Evolutionary conservation across 345 rosid species (phyloP).

Genomic region (Citrus unshiu): DNA sequence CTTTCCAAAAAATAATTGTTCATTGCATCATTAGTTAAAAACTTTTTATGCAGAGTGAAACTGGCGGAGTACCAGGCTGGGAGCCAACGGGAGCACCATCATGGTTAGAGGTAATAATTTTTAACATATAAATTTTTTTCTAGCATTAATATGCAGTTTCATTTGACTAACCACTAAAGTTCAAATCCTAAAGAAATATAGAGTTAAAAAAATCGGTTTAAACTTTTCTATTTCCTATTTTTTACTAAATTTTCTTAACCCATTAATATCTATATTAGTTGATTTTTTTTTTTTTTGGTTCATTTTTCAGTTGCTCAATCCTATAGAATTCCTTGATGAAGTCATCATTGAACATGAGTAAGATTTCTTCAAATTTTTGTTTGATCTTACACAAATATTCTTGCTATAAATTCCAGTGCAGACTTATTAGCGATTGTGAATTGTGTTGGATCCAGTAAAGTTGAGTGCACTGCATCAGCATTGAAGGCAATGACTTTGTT

Average conservation of each 20-base stretch:
- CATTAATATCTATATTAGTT: no score
- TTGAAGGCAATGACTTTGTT: not conserved
- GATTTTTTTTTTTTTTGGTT: not conserved
- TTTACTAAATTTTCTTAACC: no score
- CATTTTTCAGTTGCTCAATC: not conserved
- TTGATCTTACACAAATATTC: not conserved
- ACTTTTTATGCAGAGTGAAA: slow-evolving; percentile 32
- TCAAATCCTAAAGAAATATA: no score
- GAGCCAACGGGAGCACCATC: slow-evolving; percentile 46
- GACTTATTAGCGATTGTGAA: not conserved
- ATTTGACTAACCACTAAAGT: no score
- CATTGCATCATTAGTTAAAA: no score
- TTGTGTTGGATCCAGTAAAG: not conserved
- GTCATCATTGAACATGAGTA: not conserved
- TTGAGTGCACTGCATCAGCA: slow-evolving; percentile 1
- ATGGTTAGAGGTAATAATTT: slow-evolving; percentile 41
- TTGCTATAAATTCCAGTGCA: not conserved
- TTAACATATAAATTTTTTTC: not conserved
- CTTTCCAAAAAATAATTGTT: no score
- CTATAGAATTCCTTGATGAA: not conserved
- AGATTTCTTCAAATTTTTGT: not conserved
- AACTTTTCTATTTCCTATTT: no score
- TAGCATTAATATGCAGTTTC: no score
- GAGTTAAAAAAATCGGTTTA: no score
- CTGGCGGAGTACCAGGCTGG: slow-evolving; percentile 62